Conservation (phyloP, 2,329 filamentous ascomycete genomes). For the Tolypocladium tropicale region DNA sequence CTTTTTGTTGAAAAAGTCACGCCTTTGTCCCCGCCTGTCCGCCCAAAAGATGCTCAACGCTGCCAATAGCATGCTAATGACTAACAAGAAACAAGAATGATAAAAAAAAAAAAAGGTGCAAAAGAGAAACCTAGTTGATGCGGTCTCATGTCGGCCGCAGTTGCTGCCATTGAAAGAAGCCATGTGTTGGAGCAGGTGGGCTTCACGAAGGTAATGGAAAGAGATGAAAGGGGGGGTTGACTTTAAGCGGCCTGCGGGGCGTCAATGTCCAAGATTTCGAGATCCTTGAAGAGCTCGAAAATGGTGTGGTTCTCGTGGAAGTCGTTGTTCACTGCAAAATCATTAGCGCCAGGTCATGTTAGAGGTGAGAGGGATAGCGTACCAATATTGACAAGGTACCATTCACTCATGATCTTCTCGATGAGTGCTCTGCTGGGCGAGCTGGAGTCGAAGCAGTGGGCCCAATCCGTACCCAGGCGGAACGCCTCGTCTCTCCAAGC, state of each 20-base stretch:
- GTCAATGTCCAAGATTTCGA: conserved; percentile 59
- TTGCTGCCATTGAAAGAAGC: conserved; percentile 3
- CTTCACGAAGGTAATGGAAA: neutral
- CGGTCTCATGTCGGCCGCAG: conserved; percentile 2
- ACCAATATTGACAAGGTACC: conserved; percentile 95
- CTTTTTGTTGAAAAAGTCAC: conserved; percentile 34
- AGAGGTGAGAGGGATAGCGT: conserved; percentile 28
- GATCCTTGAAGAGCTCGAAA: conserved; percentile 74
- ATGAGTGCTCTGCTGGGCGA: conserved; percentile 74
- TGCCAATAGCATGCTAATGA: conserved; percentile 6
- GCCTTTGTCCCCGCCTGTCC: conserved; percentile 8
- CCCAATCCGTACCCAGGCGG: conserved; percentile 86
- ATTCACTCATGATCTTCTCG: conserved; percentile 73
- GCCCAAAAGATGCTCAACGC: conserved; percentile 5
- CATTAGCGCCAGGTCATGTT: no score
- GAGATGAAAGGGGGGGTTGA: neutral
- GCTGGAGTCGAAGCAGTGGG: conserved; percentile 70
- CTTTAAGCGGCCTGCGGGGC: conserved; percentile 10
- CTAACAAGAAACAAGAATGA: conserved; percentile 9
- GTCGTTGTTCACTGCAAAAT: conserved; percentile 78
- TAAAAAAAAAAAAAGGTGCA: conserved; percentile 6
- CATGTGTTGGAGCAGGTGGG: conserved; percentile 5
- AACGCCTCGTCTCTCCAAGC: conserved; percentile 99
- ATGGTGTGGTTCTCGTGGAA: conserved; percentile 79
- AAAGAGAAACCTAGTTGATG: conserved; percentile 4